Evolutionary conservation across 139 green algal species (phyloP), one percentile per base, ranked within the genome.

Genomic region (Volvox africanus): DNA sequence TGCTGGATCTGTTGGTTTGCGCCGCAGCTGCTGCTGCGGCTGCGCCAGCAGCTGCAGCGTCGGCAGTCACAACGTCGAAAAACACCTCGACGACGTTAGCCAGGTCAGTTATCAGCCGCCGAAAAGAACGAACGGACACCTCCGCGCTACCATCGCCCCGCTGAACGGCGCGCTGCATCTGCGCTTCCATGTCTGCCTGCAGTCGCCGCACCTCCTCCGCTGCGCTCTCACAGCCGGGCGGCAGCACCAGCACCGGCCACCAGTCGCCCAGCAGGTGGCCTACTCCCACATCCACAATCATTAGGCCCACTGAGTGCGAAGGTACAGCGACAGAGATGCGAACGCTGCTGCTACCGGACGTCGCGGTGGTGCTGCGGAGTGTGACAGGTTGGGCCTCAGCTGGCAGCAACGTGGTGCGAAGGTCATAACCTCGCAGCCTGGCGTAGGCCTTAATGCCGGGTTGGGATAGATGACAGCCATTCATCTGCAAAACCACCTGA

Each of bases 191-290:
- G 30, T 61, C 22, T 28, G 13, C 36, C 37, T 35, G 30, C 67
- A 89, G 67, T 35, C 24, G 33, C 33, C 36, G 67, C 83, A 89
- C 30, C 83, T 89, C 83, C 67, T 37, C 68, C 67, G 67, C 67
- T 35, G 83, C 83, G 22, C 62, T 61, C 30, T 79, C 20, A 3
- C 13, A 22, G 26, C 83, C 67, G 5, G 20, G 35, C 12, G 83
- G 83, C 65, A 89, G 83, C 83, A 89, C 83, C 83, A 89, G 83
- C 67, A 89, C 67, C 35, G 83, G 83, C 83, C 83, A 89, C 36
- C 67, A 67, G 68, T 78, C 83, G 1, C 83, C 83, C 67, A 89
- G 83, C 67, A 89, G 83, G 83, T 89, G 83, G 22, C 83, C 83
- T 65, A 89, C 83, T 26, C 67, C 83, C 67, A 80, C 83, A 36